Base-by-base conservation (phyloP, 1,284 basidiomycete genomes). In the Trametes sp. region DNA sequence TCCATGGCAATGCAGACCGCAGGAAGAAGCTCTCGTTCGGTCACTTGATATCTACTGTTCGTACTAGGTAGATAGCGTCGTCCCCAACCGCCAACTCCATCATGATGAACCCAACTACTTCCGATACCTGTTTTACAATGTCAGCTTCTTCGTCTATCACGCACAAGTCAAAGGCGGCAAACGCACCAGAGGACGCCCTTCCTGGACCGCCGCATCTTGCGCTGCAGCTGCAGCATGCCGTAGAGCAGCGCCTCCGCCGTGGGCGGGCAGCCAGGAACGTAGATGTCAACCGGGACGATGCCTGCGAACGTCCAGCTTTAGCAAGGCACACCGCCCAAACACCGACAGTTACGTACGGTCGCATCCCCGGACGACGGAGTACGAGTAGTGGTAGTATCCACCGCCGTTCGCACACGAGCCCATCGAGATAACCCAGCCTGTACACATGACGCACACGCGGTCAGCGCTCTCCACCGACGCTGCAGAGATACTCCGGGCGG, bases 371-470 rank as follows among this genome's bases (percentile, higher is more conserved):
- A 99, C 98, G 64, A 99, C 98, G 42, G 96, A 96, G 82, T 99
- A 99, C 36, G 96, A 98, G 80, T 98, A 96, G 78, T 98, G 95
- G 77, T 98, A 98, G 82, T 98, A 99, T 11, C 96, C 97, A 64
- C 96, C 96, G 41, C 97, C 97, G 78, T 99, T 99, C 24, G 98
- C 98, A 76, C 98, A 99, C 14, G 95, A 98, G 54, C 98, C 98
- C 98, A 99, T 99, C 29, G 95, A 98, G 74, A 99, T 94, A 61
- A 99, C 98, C 97, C 97, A 99, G 72, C 94, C 90, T 87, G 28
- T 70, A 75, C 46, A 60, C 48, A 56, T 49, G 62, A 59, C 63
- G 41, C 54, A 28, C 46, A 14, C 23, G 28, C 41, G 36, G 68
- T 66, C 73, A 65, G 56, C 41, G 13, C 0, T 19, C 35, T 48